phyloP scores from a whole-genome alignment of 345 rosid genomes.

The Kernera saxatilis region DNA sequence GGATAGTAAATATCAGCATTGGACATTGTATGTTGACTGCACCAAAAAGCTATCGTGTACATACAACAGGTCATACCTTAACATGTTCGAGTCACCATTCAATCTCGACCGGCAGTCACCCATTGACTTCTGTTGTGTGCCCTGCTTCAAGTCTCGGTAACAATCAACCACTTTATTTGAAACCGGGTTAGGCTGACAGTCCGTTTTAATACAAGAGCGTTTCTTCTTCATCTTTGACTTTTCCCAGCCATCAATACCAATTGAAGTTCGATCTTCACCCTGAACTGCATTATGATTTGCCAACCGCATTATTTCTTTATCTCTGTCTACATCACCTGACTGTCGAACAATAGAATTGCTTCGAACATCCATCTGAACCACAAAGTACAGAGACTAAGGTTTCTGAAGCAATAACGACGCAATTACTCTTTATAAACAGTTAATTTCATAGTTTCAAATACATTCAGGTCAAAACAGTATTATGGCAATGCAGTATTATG shows the following conservation, averaged over 20 bases:
- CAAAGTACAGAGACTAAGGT: slow-evolving; percentile 21
- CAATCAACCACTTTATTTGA: slow-evolving; percentile 59
- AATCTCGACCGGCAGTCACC: slow-evolving; percentile 57
- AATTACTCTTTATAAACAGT: background rate
- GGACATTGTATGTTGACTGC: slow-evolving; percentile 1
- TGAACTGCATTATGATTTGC: slow-evolving; percentile 52
- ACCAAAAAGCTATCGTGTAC: slow-evolving; percentile 7
- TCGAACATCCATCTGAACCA: slow-evolving; percentile 62
- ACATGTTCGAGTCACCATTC: slow-evolving; percentile 66
- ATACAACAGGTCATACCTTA: slow-evolving; percentile 48
- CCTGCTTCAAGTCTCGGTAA: slow-evolving; percentile 70
- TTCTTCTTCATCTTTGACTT: slow-evolving; percentile 87
- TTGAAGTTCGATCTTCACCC: slow-evolving; percentile 67
- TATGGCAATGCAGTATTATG: background rate
- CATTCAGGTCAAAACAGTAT: background rate
- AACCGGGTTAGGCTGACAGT: slow-evolving; percentile 43
- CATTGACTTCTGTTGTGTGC: slow-evolving; percentile 52
- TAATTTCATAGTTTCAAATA: background rate
- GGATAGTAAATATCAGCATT: background rate
- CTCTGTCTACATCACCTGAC: slow-evolving; percentile 61
- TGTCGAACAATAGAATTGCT: slow-evolving; percentile 54
- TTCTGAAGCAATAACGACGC: background rate
- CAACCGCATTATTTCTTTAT: slow-evolving; percentile 54
- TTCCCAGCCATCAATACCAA: slow-evolving; percentile 88
- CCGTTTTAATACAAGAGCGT: slow-evolving; percentile 79